Evolutionary conservation across 2,329 filamentous ascomycete species (phyloP).

Genomic region (Uncinocarpus reesii): DNA sequence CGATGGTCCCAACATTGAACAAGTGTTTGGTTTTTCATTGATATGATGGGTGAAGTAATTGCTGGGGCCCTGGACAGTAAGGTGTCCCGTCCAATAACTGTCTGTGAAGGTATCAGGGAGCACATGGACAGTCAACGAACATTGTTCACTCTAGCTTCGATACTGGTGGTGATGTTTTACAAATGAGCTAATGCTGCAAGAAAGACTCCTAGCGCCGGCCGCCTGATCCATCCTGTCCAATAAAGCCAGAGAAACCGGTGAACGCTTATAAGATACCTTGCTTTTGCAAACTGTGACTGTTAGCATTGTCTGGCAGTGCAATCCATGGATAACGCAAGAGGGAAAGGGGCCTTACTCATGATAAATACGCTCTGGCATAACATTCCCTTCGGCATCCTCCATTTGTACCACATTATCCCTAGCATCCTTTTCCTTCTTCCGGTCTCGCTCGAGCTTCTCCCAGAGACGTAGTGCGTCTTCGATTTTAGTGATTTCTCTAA

Average conservation of each 20-base stretch:
- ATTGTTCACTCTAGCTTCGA: too few relatives aligned
- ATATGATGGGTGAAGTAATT: too few relatives aligned
- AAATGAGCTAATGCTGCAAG: too few relatives aligned
- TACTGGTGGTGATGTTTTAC: too few relatives aligned
- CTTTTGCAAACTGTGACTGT: conserved; percentile 20
- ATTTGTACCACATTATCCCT: conserved; percentile 89
- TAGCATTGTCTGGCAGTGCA: conserved; percentile 9
- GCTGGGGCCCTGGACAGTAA: too few relatives aligned
- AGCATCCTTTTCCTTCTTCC: conserved; percentile 63
- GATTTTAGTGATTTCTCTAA: conserved; percentile 87
- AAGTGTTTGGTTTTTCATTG: too few relatives aligned
- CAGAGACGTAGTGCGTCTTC: conserved; percentile 79
- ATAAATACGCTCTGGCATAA: conserved; percentile 99
- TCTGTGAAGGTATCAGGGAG: too few relatives aligned
- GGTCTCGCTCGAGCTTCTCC: conserved; percentile 84
- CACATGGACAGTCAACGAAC: too few relatives aligned
- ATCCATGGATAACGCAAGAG: neutral
- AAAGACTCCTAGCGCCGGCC: neutral
- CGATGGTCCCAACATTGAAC: too few relatives aligned
- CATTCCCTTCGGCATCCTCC: conserved; percentile 95
- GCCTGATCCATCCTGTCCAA: neutral
- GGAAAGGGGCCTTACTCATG: conserved; percentile 55
- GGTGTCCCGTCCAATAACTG: too few relatives aligned
- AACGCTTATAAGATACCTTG: conserved; percentile 19
- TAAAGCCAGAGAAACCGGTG: neutral